Evolutionary conservation across 148 eudicot species (phyloP).

Genomic region (Rhododendron kiyosumense): DNA sequence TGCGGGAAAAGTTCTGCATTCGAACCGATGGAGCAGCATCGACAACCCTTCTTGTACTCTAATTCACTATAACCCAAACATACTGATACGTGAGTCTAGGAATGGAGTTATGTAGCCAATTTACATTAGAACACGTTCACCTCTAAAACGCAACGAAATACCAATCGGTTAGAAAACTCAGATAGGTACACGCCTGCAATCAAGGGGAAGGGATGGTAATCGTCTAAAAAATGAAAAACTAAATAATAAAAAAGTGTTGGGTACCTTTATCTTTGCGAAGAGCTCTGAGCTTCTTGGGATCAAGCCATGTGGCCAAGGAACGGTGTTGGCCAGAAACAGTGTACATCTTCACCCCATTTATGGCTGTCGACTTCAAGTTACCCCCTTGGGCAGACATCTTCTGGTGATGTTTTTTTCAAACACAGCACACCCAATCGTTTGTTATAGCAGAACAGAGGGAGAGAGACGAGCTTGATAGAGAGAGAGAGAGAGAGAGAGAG

Average conservation of each 20-base stretch:
- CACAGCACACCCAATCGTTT: background rate
- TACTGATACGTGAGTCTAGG: background rate
- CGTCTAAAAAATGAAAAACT: background rate
- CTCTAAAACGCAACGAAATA: background rate
- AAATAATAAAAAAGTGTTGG: background rate
- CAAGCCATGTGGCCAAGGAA: slow-evolving; percentile 61
- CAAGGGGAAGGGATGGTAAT: background rate
- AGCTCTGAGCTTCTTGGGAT: slow-evolving; percentile 69
- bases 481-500: background rate
- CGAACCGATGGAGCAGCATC: background rate
- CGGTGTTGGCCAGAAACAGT: slow-evolving; percentile 58
- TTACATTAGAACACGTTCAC: background rate
- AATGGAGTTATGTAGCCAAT: background rate
- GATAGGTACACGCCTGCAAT: background rate
- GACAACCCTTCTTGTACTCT: background rate
- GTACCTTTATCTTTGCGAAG: slow-evolving; percentile 73
- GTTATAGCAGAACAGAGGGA: background rate
- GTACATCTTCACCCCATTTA: slow-evolving; percentile 79
- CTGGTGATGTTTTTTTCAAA: background rate
- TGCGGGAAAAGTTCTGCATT: background rate
- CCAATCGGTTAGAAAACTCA: background rate
- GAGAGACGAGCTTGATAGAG: background rate
- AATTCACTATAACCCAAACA: background rate
- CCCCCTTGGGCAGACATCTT: slow-evolving; percentile 64
- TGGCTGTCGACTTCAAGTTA: slow-evolving; percentile 67